A percentile compares a stretch with the other conserved stretches of the same genome.
These are phyloP conservation scores for Pythium grandisporangium DNA, from an alignment of 352 stramenopile species.

Conservation along the genomic window DNA sequence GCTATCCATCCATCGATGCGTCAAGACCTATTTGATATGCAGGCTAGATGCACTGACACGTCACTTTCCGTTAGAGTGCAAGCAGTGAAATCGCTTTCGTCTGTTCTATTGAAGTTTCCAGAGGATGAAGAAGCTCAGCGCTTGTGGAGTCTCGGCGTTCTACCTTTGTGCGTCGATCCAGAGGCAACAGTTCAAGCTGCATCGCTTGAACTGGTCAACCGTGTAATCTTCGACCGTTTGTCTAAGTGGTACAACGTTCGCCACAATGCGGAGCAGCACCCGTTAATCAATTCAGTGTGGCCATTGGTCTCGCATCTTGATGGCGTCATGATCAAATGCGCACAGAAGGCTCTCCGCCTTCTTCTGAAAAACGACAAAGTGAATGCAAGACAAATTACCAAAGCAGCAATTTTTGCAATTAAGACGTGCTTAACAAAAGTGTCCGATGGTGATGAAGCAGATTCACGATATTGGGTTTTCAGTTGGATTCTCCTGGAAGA, in stretches of 20 bases:
- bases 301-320: conserved; percentile 60
- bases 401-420: conserved; percentile 56
- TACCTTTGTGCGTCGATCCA: conserved; percentile 74
- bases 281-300: conserved; percentile 40
- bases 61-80: conserved; percentile 76
- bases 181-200: conserved; percentile 67
- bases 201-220: conserved; percentile 43
- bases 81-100: conserved; percentile 71
- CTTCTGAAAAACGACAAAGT: conserved; percentile 61
- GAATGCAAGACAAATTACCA: conserved; percentile 38
- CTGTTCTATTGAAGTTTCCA: conserved; percentile 66
- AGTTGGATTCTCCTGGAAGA: conserved; percentile 82
- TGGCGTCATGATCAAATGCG: conserved; percentile 64
- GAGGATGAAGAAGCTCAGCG: conserved; percentile 59
- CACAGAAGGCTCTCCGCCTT: conserved; percentile 62
- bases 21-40: conserved; percentile 70
- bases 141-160: conserved; percentile 76
- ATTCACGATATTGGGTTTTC: conserved; percentile 59
- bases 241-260: conserved; percentile 42
- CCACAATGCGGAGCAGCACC: conserved; percentile 16
- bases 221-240: conserved; percentile 59
- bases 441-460: conserved; percentile 23
- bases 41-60: conserved; percentile 60
- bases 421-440: conserved; percentile 34
- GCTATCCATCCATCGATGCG: conserved; percentile 39